phyloP scores from a whole-genome alignment of 192 early-diverging fungal species.

The Podila epicladia region DNA sequence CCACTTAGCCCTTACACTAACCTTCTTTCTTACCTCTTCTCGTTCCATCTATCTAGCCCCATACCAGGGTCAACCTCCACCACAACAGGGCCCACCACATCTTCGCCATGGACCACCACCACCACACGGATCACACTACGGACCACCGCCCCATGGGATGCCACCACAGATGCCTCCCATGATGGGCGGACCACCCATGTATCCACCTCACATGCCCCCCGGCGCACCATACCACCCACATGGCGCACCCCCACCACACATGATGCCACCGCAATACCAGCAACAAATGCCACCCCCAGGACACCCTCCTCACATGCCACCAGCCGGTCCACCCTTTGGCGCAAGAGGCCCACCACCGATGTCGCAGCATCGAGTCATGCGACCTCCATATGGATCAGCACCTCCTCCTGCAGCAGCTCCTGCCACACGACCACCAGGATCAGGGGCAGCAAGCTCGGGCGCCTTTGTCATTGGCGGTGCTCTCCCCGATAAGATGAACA shows the following conservation, averaged over 20 bases:
- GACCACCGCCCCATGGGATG: conserved; percentile 13
- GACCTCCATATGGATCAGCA: conserved; percentile 5
- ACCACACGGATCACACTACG: conserved; percentile 20
- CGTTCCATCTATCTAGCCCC: neutral
- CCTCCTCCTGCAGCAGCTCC: neutral
- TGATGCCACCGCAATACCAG: conserved; percentile 14
- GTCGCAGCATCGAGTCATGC: neutral
- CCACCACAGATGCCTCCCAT: conserved; percentile 4
- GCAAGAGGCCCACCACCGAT: conserved; percentile 14
- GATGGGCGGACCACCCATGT: neutral
- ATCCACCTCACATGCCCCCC: conserved; percentile 1
- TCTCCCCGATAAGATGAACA: conserved; percentile 68
- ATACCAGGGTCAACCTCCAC: conserved; percentile 14
- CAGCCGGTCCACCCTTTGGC: conserved; percentile 9
- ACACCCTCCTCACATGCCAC: conserved; percentile 11
- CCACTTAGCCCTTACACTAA: neutral
- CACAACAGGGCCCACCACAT: conserved; percentile 15
- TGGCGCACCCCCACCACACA: conserved; percentile 17
- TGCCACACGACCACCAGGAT: conserved; percentile 9
- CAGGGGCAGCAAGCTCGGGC: neutral
- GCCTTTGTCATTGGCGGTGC: conserved; percentile 33
- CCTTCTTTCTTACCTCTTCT: neutral
- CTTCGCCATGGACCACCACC: conserved; percentile 22
- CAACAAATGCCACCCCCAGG: conserved; percentile 14
- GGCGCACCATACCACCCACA: neutral